Base-by-base conservation (phyloP, 164 flowering plant genomes). In the Dillenia turbinata region DNA sequence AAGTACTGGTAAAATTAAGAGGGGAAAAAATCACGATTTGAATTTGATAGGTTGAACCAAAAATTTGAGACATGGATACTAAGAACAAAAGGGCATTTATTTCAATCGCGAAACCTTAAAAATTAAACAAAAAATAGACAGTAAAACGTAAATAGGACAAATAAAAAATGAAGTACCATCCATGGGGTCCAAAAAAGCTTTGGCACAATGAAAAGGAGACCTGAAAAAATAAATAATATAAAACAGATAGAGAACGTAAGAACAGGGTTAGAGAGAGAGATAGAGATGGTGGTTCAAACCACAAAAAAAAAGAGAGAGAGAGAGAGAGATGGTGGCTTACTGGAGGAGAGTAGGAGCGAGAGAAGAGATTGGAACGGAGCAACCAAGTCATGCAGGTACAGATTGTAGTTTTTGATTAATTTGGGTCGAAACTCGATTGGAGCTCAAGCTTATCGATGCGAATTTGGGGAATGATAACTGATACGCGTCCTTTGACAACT, bases 141-240 rank as follows among this genome's bases (percentile, higher is more conserved):
- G 8, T 45, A 54, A 62, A 11, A 44, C n/a, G 24, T 47, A 50
- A 13, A 7, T 15, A 47, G 12, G 17, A 10, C 47, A 46, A 45
- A 59, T 49, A 40, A 19, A 65, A 50, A 55, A 51, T 19, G 46
- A 49, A 66, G 17, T 55, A 78, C 81, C 81, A 62, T 74, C 78
- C 81, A 78, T 78, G 66, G 52, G 60, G 43, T 63, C 73, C 44
- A 54, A 48, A 17, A 12, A 61, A 55, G 67, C 17, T 57, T 60
- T 10, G 60, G 45, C 54, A 52, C 12, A 69, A 40, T 12, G 73
- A 68, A 13, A 59, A 7, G 15, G 82, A 71, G 17, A 54, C 62
- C 77, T 77, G 62, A 16, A 44, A 40, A 26, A 50, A 61, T 44
- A 24, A 1, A n/a, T 0, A 54, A 64, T 17, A 13, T 1, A 19